These are phyloP conservation scores for Phytopythium kandeliae DNA, from an alignment of 352 stramenopile genomes.

Conservation along the genomic window DNA sequence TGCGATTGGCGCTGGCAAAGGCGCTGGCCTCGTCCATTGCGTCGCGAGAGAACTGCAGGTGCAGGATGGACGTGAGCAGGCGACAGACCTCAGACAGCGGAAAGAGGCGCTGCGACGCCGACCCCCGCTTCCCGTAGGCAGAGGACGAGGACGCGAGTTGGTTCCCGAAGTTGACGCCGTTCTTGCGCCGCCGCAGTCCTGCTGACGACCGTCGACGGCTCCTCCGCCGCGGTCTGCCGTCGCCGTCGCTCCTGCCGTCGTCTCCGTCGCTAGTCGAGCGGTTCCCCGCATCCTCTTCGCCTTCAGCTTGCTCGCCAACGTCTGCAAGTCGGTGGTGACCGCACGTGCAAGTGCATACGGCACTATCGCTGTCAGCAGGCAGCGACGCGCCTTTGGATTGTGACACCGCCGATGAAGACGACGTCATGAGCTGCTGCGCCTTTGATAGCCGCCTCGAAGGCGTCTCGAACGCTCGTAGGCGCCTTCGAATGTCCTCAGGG, in stretches of 20 bases:
- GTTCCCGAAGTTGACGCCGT: constrained; percentile 35
- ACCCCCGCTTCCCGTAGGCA: constrained; percentile 8
- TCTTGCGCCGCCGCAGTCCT: constrained; percentile 33
- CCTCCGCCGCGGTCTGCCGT: constrained; percentile 16
- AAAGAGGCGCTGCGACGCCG: constrained; percentile 31
- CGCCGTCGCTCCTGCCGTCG: constrained; percentile 4
- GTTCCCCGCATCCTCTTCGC: constrained; percentile 3
- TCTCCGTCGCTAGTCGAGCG: background rate
- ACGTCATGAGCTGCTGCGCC: constrained; percentile 32
- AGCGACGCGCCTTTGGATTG: background rate
- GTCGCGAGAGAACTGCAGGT: constrained; percentile 59
- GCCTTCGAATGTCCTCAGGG: constrained; percentile 13
- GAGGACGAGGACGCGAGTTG: constrained; percentile 9
- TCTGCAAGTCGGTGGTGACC: constrained; percentile 34
- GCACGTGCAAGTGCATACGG: constrained; percentile 41
- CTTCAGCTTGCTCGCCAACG: constrained; percentile 12
- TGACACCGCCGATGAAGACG: background rate
- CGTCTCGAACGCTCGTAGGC: constrained; percentile 35
- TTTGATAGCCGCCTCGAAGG: constrained; percentile 41
- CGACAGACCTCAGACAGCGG: constrained; percentile 54
- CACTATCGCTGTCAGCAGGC: constrained; percentile 2
- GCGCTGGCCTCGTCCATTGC: constrained; percentile 12
- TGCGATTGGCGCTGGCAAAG: background rate
- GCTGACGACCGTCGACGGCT: constrained; percentile 20
- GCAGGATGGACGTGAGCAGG: constrained; percentile 48